A percentile compares a stretch with the other conserved stretches of the same genome.
These are phyloP conservation scores for Dendrocalamus latiflorus DNA, from an alignment of 202 grass and related monocot species.

Conservation along the genomic window DNA sequence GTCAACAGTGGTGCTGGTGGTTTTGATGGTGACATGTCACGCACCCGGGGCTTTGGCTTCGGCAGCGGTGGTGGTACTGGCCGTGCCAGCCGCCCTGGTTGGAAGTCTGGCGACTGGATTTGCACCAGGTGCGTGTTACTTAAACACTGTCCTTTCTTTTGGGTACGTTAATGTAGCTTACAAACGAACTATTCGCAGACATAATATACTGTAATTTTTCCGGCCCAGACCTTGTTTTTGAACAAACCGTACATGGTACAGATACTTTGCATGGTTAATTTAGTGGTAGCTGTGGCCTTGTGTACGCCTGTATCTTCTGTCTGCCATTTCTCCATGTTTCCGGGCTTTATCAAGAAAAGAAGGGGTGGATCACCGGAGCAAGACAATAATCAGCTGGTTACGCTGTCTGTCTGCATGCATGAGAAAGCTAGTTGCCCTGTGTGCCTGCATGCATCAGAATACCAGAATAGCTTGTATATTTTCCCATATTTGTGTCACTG, in stretches of 20 bases:
- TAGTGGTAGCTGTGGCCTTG: background rate
- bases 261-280: background rate
- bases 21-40: constrained; percentile 71
- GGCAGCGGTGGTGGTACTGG: constrained; percentile 21
- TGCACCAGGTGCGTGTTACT: constrained; percentile 66
- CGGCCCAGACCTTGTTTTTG: background rate
- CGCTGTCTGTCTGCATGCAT: background rate
- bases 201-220: background rate
- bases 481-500: background rate
- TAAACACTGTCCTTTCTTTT: background rate
- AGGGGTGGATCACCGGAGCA: background rate
- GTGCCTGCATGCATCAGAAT: background rate
- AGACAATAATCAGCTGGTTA: background rate
- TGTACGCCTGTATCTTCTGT: background rate
- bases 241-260: background rate
- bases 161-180: background rate
- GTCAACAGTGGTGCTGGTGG: constrained; percentile 53
- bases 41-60: constrained; percentile 58
- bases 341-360: background rate
- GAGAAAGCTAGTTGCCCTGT: background rate
- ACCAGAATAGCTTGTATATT: background rate
- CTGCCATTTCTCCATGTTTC: background rate
- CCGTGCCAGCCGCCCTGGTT: constrained; percentile 52
- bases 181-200: background rate
- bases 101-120: constrained; percentile 98